A percentile compares a stretch with the other conserved stretches of the same genome.
These are phyloP conservation scores for Colletotrichum tabaci DNA, from an alignment of 2,329 filamentous ascomycete genomes.

Conservation along the genomic window DNA sequence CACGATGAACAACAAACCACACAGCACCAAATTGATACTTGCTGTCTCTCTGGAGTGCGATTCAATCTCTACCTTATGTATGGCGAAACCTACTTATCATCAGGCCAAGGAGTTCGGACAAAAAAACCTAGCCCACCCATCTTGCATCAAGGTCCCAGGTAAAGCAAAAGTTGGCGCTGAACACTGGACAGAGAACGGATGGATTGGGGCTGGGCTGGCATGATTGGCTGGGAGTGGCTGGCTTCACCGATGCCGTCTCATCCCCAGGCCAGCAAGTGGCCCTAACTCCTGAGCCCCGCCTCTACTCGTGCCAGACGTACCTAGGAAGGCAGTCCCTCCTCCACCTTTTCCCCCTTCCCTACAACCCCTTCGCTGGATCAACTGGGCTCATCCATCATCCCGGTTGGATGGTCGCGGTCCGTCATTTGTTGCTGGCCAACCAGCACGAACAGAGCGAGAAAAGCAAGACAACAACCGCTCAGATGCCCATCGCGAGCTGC, in stretches of 20 bases:
- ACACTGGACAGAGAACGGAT: constrained; percentile 26
- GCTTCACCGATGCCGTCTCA: constrained; percentile 17
- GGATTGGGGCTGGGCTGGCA: neutral
- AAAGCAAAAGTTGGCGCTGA: neutral
- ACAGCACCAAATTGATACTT: neutral
- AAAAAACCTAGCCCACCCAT: neutral
- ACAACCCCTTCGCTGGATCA: neutral
- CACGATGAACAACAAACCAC: constrained; percentile 38
- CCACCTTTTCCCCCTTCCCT: neutral
- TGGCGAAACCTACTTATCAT: neutral
- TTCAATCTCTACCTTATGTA: neutral
- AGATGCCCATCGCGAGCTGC: constrained; percentile 9
- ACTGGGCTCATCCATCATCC: constrained; percentile 1
- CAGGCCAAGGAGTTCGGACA: constrained; percentile 4
- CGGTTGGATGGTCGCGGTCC: constrained; percentile 10
- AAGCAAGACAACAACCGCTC: constrained; percentile 16
- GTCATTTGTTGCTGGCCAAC: constrained; percentile 14
- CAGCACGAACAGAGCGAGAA: constrained; percentile 1
- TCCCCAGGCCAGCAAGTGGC: constrained; percentile 36
- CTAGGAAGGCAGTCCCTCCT: neutral
- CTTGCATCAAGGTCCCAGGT: neutral
- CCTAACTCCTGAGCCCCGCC: constrained; percentile 2
- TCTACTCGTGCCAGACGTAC: neutral
- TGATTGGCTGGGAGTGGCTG: constrained; percentile 33
- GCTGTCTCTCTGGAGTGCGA: neutral